Evolutionary conservation across 1,284 basidiomycete species (phyloP).

Genomic region (Ceratobasidium sp.): DNA sequence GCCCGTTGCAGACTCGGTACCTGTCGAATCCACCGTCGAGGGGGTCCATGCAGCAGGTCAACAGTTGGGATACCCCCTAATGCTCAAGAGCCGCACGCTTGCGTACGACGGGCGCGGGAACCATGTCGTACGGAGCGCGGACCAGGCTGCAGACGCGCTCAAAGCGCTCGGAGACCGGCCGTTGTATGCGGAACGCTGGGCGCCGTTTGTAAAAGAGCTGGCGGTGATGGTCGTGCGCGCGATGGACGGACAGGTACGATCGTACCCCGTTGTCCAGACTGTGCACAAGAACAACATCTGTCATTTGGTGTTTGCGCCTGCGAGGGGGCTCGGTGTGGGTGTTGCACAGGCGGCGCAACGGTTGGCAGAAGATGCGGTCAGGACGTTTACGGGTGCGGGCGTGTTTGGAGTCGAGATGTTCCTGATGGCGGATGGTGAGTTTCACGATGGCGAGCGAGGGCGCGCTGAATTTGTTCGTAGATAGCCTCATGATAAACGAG

Average conservation of each 20-base stretch:
- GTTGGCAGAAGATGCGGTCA: slow-evolving; percentile 88
- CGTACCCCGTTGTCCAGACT: slow-evolving; percentile 96
- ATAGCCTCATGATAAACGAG: slow-evolving; percentile 90
- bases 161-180: slow-evolving; percentile 72
- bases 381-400: slow-evolving; percentile 88
- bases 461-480: slow-evolving; percentile 60
- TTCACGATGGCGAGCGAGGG: neutral
- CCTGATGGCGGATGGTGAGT: slow-evolving; percentile 85
- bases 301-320: slow-evolving; percentile 91
- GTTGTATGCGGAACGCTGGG: slow-evolving; percentile 96
- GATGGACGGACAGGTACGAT: slow-evolving; percentile 77
- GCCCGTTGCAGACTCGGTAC: slow-evolving; percentile 81
- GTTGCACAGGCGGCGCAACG: slow-evolving; percentile 74
- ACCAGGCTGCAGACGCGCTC: slow-evolving; percentile 76
- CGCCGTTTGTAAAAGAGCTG: slow-evolving; percentile 90
- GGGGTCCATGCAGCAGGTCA: slow-evolving; percentile 69
- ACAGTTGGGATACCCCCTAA: slow-evolving; percentile 86
- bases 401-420: slow-evolving; percentile 99
- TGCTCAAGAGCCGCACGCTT: slow-evolving; percentile 95
- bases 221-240: slow-evolving; percentile 98
- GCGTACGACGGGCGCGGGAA: slow-evolving; percentile 99
- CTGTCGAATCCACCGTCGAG: slow-evolving; percentile 69
- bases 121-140: slow-evolving; percentile 73
- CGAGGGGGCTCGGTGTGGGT: slow-evolving; percentile 67
- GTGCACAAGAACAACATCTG: slow-evolving; percentile 96